These are phyloP conservation scores for Lichtheimia ramosa DNA, from an alignment of 371 early-diverging fungal species.

Conservation along the genomic window DNA sequence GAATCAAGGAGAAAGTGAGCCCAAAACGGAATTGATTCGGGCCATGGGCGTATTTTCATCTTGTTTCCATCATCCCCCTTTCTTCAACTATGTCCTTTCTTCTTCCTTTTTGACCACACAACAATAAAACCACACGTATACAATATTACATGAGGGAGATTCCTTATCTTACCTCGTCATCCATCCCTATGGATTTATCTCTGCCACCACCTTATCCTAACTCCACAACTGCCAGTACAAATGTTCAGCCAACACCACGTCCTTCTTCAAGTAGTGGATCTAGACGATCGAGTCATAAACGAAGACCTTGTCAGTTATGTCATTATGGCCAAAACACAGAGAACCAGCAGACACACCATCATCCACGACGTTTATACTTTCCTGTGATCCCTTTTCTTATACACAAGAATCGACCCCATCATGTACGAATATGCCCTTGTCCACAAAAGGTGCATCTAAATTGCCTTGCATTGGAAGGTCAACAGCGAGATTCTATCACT, in stretches of 20 bases:
- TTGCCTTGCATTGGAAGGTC: conserved; percentile 17
- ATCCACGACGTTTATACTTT: not conserved
- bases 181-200: conserved; percentile 5
- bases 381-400: conserved; percentile 14
- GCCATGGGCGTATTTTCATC: not conserved
- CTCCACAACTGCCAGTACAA: not conserved
- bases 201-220: conserved; percentile 16
- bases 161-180: not conserved
- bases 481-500: not conserved
- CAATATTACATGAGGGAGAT: not conserved
- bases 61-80: not conserved
- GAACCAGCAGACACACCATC: not conserved
- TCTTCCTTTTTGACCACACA: not conserved
- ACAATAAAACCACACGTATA: too few relatives aligned
- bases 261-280: not conserved
- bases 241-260: not conserved
- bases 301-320: conserved; percentile 10
- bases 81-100: not conserved
- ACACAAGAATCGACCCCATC: conserved; percentile 11
- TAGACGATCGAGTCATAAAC: conserved; percentile 11
- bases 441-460: conserved; percentile 25
- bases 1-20: too few relatives aligned
- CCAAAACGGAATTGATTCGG: too few relatives aligned
- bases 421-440: conserved; percentile 13
- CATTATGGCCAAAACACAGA: not conserved